These are phyloP conservation scores for Knufia fluminis DNA, from an alignment of 2,329 filamentous ascomycete genomes.

Conservation along the genomic window DNA sequence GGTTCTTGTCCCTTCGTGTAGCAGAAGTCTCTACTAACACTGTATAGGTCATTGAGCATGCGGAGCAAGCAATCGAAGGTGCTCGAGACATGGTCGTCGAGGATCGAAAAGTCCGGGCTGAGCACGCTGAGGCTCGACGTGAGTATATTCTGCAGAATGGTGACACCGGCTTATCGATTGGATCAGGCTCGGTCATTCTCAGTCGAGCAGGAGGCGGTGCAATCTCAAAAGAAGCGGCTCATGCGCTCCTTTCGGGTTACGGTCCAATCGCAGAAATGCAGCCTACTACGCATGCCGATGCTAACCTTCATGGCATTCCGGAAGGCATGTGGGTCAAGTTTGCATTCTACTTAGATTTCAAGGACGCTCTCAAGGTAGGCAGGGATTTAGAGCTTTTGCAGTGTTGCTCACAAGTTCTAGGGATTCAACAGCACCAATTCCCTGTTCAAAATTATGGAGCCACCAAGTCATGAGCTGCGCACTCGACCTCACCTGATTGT, in stretches of 20 bases:
- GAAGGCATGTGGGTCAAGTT: conserved; percentile 19
- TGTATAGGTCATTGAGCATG: conserved; percentile 25
- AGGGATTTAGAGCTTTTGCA: background rate
- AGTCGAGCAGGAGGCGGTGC: conserved; percentile 13
- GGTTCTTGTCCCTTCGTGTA: too few relatives aligned
- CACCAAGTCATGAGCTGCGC: conserved; percentile 15
- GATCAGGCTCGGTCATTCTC: conserved; percentile 19
- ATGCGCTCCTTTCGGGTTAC: conserved; percentile 15
- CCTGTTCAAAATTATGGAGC: conserved; percentile 14
- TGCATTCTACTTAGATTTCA: conserved; percentile 22
- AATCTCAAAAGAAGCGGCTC: conserved; percentile 17
- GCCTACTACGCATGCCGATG: conserved; percentile 11
- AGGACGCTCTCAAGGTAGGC: conserved; percentile 20
- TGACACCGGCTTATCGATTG: conserved; percentile 8
- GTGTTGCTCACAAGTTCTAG: conserved; percentile 7
- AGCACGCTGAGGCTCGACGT: conserved; percentile 21
- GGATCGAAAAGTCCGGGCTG: conserved; percentile 19
- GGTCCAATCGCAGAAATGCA: conserved; percentile 17
- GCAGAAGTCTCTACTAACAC: too few relatives aligned
- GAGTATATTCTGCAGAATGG: conserved; percentile 10
- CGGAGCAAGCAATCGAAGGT: conserved; percentile 21
- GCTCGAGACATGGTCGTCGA: conserved; percentile 15
- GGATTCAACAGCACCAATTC: conserved; percentile 12
- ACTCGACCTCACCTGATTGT: conserved; percentile 1
- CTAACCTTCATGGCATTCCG: conserved; percentile 5